Percentiles rank a stretch among this genome's conserved stretches.
phyloP scores from a whole-genome alignment of 441 rosid genomes.

The Corymbia citriodora region DNA sequence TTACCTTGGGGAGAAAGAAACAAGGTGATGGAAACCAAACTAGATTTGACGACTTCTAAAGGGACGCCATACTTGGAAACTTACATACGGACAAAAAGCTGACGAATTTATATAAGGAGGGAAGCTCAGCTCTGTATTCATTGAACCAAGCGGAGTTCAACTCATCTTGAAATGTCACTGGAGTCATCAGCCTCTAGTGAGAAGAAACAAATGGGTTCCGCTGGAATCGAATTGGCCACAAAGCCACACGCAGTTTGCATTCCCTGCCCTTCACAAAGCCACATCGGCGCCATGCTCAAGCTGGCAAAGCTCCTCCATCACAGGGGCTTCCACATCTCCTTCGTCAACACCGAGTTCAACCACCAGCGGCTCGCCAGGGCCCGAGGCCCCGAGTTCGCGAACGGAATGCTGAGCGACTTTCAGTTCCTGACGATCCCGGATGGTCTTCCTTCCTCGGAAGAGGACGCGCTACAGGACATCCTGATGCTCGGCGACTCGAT shows the following conservation, averaged over 20 bases:
- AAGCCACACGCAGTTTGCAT: background rate
- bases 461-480: background rate
- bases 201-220: background rate
- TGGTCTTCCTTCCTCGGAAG: background rate
- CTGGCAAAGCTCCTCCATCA: conserved; percentile 28
- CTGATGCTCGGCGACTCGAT: background rate
- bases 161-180: background rate
- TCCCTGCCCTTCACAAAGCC: conserved; percentile 24
- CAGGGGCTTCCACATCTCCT: conserved; percentile 19
- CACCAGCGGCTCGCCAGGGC: conserved; percentile 6
- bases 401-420: background rate
- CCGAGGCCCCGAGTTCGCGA: background rate
- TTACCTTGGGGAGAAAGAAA: background rate
- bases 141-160: background rate
- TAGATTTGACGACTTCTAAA: background rate
- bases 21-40: background rate
- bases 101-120: background rate
- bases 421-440: background rate
- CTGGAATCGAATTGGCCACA: background rate
- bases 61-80: background rate
- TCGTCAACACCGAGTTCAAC: conserved; percentile 24
- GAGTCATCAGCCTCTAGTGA: background rate
- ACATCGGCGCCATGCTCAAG: conserved; percentile 25
- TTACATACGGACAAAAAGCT: background rate
- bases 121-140: background rate